These are phyloP conservation scores for Jacaranda copaia DNA, from an alignment of 257 asterid genomes.

Conservation along the genomic window DNA sequence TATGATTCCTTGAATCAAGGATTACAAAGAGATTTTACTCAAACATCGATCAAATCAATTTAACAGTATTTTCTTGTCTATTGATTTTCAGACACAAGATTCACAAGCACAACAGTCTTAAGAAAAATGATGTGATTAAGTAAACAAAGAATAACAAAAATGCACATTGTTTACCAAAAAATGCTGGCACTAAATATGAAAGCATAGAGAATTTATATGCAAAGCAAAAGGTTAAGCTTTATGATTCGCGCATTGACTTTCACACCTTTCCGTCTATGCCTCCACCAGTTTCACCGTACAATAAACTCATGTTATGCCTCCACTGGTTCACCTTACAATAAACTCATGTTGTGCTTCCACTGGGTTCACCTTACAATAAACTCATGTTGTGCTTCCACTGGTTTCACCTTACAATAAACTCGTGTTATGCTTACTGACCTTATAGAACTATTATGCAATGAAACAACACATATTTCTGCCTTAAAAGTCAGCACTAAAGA, in stretches of 20 bases:
- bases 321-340: conserved; percentile 1
- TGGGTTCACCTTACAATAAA: not conserved
- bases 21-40: not conserved
- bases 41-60: not conserved
- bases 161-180: conserved; percentile 10
- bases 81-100: not conserved
- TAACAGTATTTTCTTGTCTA: conserved; percentile 18
- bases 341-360: not conserved
- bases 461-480: conserved; percentile 4
- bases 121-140: not conserved
- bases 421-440: not conserved
- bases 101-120: conserved; percentile 14
- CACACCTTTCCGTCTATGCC: conserved; percentile 9
- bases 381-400: not conserved
- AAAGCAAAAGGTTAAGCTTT: conserved; percentile 4
- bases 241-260: not conserved
- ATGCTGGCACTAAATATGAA: conserved; percentile 13
- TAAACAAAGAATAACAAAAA: not conserved
- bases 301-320: not conserved
- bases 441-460: not conserved
- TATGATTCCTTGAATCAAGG: conserved; percentile 12
- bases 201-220: not conserved
- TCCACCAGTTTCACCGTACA: conserved; percentile 3
- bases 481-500: conserved; percentile 21
- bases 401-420: not conserved